Evolutionary conservation across 495 filamentous ascomycete genomes (phyloP), one percentile per base, ranked within the genome.

Genomic region (Staphylotrichum longicolle): DNA sequence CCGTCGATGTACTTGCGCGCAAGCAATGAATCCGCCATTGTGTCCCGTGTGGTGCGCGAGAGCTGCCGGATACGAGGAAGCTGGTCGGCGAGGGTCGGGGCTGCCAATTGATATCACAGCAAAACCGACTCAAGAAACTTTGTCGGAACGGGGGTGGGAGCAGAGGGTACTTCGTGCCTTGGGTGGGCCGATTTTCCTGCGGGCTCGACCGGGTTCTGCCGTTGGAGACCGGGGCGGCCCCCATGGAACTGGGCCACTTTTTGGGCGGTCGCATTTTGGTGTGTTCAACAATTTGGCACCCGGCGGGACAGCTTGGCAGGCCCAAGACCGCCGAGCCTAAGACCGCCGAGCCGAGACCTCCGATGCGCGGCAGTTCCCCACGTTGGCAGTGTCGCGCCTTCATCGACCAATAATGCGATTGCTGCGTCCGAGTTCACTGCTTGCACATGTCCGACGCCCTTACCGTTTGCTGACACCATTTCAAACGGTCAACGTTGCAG

Each of bases 1-100:
- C 88, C 88, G 70, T 88, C 85, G 67, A 94, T 70, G 65, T 80
- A 82, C 59, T 71, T 68, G 63, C 67, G 74, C 56, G 78, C 70
- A 27, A 70, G 62, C 27, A 72, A 52, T 11, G 71, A 68, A 33
- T 70, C 68, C 57, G 62, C 34, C 70, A 73, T 73, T 50, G 49
- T 48, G 59, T 53, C 27, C n/a, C 7, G 14, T 54, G 9, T 8
- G n/a, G n/a, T 35, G 49, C 33, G 30, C 34, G 49, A 40, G 50
- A 53, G 50, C 34, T 53, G 14, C 39, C n/a, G 35, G 7, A 42
- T 7, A 37, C 5, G 12, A 56, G 54, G 40, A 15, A 9, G 12
- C 7, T n/a, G 20, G 27, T 15, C 15, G 5, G 32, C 4, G 7
- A 35, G 1, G 50, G 48, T 30, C 46, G 49, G 30, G 41, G 35